Percentiles rank a stretch among this genome's conserved stretches.
Conservation (phyloP, 202 grass and related monocot species). For the Saccharum hybrid region DNA sequence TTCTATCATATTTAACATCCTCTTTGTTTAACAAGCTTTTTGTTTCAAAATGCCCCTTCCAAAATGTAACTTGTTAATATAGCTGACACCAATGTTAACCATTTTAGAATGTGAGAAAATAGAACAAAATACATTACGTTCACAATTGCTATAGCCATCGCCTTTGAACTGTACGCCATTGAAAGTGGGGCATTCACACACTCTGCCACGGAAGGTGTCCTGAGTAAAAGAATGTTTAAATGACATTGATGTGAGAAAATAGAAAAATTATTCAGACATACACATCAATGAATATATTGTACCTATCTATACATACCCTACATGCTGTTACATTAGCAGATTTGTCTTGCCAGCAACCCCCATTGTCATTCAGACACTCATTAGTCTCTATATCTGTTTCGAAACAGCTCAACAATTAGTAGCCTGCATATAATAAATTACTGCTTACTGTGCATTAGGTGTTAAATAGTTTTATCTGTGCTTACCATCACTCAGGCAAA, state of each 20-base stretch:
- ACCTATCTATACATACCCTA: slow-evolving; percentile 60
- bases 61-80: slow-evolving; percentile 28
- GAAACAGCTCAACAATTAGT: slow-evolving; percentile 40
- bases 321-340: slow-evolving; percentile 86
- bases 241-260: slow-evolving; percentile 32
- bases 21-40: slow-evolving; percentile 11
- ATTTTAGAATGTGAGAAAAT: slow-evolving; percentile 14
- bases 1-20: not conserved
- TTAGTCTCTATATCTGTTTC: slow-evolving; percentile 90
- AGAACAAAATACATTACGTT: slow-evolving; percentile 64
- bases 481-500: slow-evolving; percentile 86
- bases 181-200: slow-evolving; percentile 86
- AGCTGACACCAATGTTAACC: slow-evolving; percentile 13
- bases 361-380: slow-evolving; percentile 83
- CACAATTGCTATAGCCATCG: slow-evolving; percentile 84
- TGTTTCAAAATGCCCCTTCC: slow-evolving; percentile 24
- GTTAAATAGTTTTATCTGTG: slow-evolving; percentile 28
- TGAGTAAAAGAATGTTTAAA: slow-evolving; percentile 53
- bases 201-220: slow-evolving; percentile 96
- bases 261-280: slow-evolving; percentile 20
- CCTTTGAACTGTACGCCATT: slow-evolving; percentile 90
- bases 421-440: slow-evolving; percentile 6
- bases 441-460: not conserved
- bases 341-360: slow-evolving; percentile 97
- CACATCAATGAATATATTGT: slow-evolving; percentile 33